Conservation (phyloP, 1,139 yeast genomes). For the Suhomyces coccinellae region DNA sequence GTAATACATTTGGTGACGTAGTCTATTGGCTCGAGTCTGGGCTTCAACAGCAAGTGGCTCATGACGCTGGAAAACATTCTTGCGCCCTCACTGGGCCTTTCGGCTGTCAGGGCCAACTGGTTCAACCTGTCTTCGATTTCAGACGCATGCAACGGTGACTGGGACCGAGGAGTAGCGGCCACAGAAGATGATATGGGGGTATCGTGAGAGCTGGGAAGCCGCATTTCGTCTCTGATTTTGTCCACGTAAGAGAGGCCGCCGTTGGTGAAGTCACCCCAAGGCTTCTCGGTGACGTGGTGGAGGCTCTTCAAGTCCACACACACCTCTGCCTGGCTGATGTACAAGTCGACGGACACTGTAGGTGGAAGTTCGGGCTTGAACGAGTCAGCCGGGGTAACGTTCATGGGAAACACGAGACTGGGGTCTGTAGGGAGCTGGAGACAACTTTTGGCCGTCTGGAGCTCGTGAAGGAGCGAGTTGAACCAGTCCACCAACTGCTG, state of each 20-base stretch:
- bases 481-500: slow-evolving; percentile 26
- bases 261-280: slow-evolving; percentile 39
- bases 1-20: slow-evolving; percentile 48
- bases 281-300: slow-evolving; percentile 39
- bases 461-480: slow-evolving; percentile 26
- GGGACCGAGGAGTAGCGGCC: slow-evolving; percentile 7
- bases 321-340: slow-evolving; percentile 47
- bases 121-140: slow-evolving; percentile 23
- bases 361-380: slow-evolving; percentile 39
- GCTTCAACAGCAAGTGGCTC: slow-evolving; percentile 33
- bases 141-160: slow-evolving; percentile 20
- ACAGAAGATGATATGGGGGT: slow-evolving; percentile 8
- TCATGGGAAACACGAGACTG: slow-evolving; percentile 39
- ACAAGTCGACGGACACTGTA: slow-evolving; percentile 39
- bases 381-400: slow-evolving; percentile 25
- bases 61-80: slow-evolving; percentile 27
- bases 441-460: slow-evolving; percentile 36
- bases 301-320: slow-evolving; percentile 45
- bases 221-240: slow-evolving; percentile 44
- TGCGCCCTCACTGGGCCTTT: slow-evolving; percentile 7
- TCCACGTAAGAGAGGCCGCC: slow-evolving; percentile 44
- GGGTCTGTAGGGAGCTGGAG: slow-evolving; percentile 49
- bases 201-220: slow-evolving; percentile 24
- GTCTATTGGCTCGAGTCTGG: slow-evolving; percentile 39
- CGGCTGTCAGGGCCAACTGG: slow-evolving; percentile 12